Evolutionary conservation across 1,139 yeast species (phyloP).

Genomic region (Candida smagusa): DNA sequence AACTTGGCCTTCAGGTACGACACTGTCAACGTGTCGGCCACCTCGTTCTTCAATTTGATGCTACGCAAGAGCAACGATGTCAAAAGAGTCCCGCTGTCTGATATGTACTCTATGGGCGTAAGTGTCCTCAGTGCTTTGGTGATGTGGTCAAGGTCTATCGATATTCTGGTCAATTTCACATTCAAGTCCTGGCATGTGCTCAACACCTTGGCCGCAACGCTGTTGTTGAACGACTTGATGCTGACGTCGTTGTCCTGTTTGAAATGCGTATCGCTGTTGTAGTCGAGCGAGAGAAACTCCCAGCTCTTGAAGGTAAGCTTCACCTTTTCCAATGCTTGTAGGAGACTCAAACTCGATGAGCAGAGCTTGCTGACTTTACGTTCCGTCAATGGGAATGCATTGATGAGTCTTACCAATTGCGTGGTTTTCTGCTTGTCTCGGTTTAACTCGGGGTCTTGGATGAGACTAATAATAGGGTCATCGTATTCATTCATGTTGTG

Average conservation of each 20-base stretch:
- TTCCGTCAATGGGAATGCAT: slow-evolving; percentile 43
- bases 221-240: slow-evolving; percentile 42
- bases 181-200: slow-evolving; percentile 48
- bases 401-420: slow-evolving; percentile 39
- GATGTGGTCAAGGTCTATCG: slow-evolving; percentile 44
- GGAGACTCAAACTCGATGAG: slow-evolving; percentile 43
- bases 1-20: slow-evolving; percentile 56
- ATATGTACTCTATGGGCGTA: slow-evolving; percentile 46
- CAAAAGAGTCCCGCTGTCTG: slow-evolving; percentile 57
- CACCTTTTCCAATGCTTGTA: slow-evolving; percentile 50
- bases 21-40: slow-evolving; percentile 50
- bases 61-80: slow-evolving; percentile 49
- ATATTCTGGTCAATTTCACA: slow-evolving; percentile 36
- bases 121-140: slow-evolving; percentile 41
- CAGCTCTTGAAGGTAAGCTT: slow-evolving; percentile 49
- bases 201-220: slow-evolving; percentile 48
- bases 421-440: slow-evolving; percentile 41
- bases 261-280: slow-evolving; percentile 43
- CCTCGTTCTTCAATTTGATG: slow-evolving; percentile 46
- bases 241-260: slow-evolving; percentile 19
- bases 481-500: slow-evolving; percentile 10
- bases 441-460: slow-evolving; percentile 50
- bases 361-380: slow-evolving; percentile 49
- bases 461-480: slow-evolving; percentile 48
- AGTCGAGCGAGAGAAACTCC: slow-evolving; percentile 57